Evolutionary conservation across 768 basidiomycete species (phyloP), one percentile per base, ranked within the genome.

Genomic region (Kwoniella sp.): DNA sequence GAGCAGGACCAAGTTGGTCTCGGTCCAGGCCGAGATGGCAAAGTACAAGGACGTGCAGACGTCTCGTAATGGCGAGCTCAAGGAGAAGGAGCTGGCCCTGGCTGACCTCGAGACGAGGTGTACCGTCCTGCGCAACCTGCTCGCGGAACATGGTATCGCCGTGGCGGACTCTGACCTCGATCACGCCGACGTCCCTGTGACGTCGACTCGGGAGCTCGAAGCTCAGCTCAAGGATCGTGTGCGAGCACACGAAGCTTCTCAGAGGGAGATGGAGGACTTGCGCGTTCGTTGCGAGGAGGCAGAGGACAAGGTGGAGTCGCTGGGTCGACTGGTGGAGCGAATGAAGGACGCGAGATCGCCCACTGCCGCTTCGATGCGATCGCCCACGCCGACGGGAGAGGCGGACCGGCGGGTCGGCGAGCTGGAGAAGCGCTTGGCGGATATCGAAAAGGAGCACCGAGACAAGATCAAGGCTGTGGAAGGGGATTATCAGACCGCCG

Each of bases 401-500:
- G 28, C 73, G 67, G 58, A 71, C 50, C 76, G 77, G 23, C 79
- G 83, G 17, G 81, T 80, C 43, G 77, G 77, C 36, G 87, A 87
- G 60, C 79, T 81, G n/a, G 88, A 91, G 72, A 82, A 80, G 50
- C 86, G 83, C 70, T 79, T 88, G 53, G 84, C 84, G 45, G 87
- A 89, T 70, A 83, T 83, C 25, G 89, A 90, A 70, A 79, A 81
- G 53, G 80, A 78, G 57, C 88, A 89, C 74, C 86, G 86, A 74
- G 78, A 82, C 20, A 83, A 87, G 50, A 81, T 92, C 76, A 82
- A 84, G 63, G 87, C 91, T 71, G 83, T 98, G 75, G 92, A 98
- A 75, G 83, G 87, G 40, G 93, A 96, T 67, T 98, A 99, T 74
- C 87, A 91, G 67, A 83, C 92, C 45, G 93, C 95, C 12, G 92